Percentiles rank a stretch among this genome's conserved stretches.
Conservation (phyloP, 75 land plant species). For the Sequoiadendron giganteum region DNA sequence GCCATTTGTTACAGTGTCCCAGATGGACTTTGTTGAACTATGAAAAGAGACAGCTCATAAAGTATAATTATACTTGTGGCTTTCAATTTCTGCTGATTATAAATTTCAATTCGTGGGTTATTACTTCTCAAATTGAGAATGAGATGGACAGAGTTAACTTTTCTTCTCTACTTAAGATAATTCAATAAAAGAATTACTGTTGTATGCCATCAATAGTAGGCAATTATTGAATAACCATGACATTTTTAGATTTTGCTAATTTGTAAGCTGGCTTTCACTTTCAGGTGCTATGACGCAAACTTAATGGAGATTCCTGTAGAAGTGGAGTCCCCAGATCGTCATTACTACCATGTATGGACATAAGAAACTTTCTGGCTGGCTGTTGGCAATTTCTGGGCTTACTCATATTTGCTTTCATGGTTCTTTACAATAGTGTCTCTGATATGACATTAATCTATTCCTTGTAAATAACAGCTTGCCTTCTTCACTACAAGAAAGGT, state of each 20-base stretch:
- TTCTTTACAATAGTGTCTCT: background rate
- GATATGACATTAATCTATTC: background rate
- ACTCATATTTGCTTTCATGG: background rate
- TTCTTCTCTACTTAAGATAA: background rate
- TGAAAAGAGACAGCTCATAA: background rate
- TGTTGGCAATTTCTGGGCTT: background rate
- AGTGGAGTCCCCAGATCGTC: slow-evolving; percentile 86
- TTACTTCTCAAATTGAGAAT: background rate
- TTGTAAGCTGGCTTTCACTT: slow-evolving; percentile 14
- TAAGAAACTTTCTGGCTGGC: slow-evolving; percentile 1
- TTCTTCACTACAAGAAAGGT: slow-evolving; percentile 88
- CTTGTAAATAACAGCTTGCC: slow-evolving; percentile 58
- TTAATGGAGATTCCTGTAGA: slow-evolving; percentile 84
- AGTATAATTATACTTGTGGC: background rate
- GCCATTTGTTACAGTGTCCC: background rate
- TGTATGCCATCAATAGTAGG: background rate
- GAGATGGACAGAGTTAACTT: background rate
- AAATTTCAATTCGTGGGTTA: background rate
- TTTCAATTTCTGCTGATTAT: background rate
- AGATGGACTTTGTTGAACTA: background rate
- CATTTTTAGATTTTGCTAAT: background rate
- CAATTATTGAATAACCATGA: background rate
- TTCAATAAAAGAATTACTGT: background rate
- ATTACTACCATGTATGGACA: slow-evolving; percentile 81
- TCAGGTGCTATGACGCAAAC: slow-evolving; percentile 58